Percentiles rank a stretch among this genome's conserved stretches.
Evolutionary conservation across 495 filamentous ascomycete genomes (phyloP).

Genomic region (Chaetomium tenue): DNA sequence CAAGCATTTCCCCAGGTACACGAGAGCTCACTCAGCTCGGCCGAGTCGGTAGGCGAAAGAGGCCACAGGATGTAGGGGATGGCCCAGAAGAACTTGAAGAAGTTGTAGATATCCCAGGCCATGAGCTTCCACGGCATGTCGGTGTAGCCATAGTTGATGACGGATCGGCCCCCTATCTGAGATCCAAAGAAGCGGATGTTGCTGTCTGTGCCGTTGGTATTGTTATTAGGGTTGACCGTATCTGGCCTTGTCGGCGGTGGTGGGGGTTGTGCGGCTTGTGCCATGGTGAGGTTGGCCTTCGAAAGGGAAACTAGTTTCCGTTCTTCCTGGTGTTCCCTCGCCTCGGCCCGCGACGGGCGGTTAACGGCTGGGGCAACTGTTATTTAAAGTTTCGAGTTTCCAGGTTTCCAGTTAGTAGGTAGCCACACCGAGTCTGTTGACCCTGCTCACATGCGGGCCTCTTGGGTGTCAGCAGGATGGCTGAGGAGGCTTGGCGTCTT

Average conservation of each 20-base stretch:
- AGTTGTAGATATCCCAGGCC: constrained; percentile 53
- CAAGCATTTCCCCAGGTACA: constrained; percentile 49
- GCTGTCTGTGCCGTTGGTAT: constrained; percentile 9
- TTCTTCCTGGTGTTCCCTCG: too few relatives aligned
- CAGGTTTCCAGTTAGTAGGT: not conserved
- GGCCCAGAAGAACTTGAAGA: constrained; percentile 50
- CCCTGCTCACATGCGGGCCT: constrained; percentile 2
- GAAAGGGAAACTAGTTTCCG: too few relatives aligned
- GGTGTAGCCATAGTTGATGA: constrained; percentile 59
- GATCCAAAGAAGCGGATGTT: constrained; percentile 48
- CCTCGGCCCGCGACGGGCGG: not conserved
- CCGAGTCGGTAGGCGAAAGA: constrained; percentile 49
- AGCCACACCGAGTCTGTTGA: constrained; percentile 2
- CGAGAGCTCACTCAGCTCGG: constrained; percentile 58
- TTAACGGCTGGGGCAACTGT: not conserved
- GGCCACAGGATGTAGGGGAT: constrained; percentile 56
- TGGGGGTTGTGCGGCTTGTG: not conserved
- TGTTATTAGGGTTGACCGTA: not conserved
- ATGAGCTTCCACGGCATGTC: constrained; percentile 57
- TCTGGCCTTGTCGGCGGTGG: not conserved
- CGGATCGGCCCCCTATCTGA: constrained; percentile 49
- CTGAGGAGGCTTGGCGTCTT: constrained; percentile 15
- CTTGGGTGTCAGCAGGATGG: constrained; percentile 5
- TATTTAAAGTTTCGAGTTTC: not conserved
- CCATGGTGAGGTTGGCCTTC: not conserved